Base-by-base conservation (phyloP, 176 grass and related monocot genomes). In the Olyra latifolia region DNA sequence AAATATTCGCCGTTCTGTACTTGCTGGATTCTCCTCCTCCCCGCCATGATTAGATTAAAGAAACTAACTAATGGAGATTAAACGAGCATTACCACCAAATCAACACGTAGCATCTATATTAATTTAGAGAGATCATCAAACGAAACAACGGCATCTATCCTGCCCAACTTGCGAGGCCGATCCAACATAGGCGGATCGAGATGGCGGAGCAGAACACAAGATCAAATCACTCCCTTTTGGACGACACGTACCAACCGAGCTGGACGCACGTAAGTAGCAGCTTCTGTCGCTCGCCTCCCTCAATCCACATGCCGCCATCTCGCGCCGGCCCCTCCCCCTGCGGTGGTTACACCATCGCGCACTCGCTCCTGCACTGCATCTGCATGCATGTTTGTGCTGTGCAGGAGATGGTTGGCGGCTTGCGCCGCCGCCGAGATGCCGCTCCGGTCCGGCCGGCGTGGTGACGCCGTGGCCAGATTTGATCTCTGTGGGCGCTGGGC, bases 361-460 rank as follows among this genome's bases (percentile, higher is more conserved):
- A 27, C n/a, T 69, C 22, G 22, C 28, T 24, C 41, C 15, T 0
- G 16, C 25, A 7, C 10, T n/a, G 60, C 75, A 78, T 39, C 60
- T 11, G 38, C 62, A 16, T 39, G 65, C 46, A 50, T 38, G 30
- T 17, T 20, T 19, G 45, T 22, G 22, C 77, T n/a, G n/a, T n/a
- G n/a, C n/a, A 20, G 47, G 6, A 22, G 23, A 27, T 23, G 4
- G 23, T 69, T 69, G 64, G 65, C 78, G 8, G 23, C 64, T 57
- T 69, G 38, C 78, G 5, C 49, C 8, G 38, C 62, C 35, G 57
- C 65, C 50, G 17, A 81, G 53, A 81, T 71, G 53, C 53, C 66
- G 23, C 15, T 23, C 61, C 45, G 66, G 19, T 48, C 67, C 23
- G 42, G 23, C 44, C 23, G 42, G 23, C 44, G 23, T 71, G 42